These are phyloP conservation scores for Yamadazyma buinensis DNA, from an alignment of 1,139 yeast genomes.

Conservation along the genomic window DNA sequence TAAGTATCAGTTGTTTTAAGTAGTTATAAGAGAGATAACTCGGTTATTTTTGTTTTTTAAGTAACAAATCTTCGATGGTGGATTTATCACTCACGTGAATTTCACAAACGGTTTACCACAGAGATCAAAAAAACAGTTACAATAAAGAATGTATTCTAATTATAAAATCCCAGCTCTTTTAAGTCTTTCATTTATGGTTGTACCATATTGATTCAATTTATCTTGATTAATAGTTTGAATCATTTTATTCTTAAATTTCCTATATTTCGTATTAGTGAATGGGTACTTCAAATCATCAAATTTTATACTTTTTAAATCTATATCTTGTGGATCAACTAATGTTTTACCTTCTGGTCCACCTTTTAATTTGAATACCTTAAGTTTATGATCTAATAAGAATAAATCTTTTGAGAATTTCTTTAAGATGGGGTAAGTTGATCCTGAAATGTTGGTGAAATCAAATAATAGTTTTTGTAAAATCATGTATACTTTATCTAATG, in stretches of 20 bases:
- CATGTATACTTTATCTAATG: conserved; percentile 4
- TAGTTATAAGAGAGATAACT: too few relatives aligned
- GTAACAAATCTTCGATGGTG: too few relatives aligned
- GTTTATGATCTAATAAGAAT: conserved; percentile 6
- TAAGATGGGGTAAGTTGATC: conserved; percentile 4
- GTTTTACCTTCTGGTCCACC: too few relatives aligned
- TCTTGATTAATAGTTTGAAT: background rate
- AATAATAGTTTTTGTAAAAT: conserved; percentile 5
- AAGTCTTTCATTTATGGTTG: conserved; percentile 6
- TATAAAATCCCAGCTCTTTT: too few relatives aligned
- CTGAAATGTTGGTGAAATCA: conserved; percentile 7
- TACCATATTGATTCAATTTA: conserved; percentile 5
- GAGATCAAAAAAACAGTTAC: too few relatives aligned
- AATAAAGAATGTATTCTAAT: too few relatives aligned
- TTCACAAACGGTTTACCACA: too few relatives aligned
- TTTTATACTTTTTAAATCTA: background rate
- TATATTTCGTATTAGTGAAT: background rate
- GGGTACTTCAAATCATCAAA: background rate
- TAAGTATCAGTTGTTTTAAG: too few relatives aligned
- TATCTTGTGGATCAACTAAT: background rate
- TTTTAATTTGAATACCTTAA: conserved; percentile 3
- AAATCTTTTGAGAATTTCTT: conserved; percentile 5
- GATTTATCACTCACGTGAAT: too few relatives aligned
- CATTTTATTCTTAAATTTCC: background rate
- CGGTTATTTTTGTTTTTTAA: too few relatives aligned